Base-by-base conservation (phyloP, 2,329 filamentous ascomycete species). In the Xylaria sp. region DNA sequence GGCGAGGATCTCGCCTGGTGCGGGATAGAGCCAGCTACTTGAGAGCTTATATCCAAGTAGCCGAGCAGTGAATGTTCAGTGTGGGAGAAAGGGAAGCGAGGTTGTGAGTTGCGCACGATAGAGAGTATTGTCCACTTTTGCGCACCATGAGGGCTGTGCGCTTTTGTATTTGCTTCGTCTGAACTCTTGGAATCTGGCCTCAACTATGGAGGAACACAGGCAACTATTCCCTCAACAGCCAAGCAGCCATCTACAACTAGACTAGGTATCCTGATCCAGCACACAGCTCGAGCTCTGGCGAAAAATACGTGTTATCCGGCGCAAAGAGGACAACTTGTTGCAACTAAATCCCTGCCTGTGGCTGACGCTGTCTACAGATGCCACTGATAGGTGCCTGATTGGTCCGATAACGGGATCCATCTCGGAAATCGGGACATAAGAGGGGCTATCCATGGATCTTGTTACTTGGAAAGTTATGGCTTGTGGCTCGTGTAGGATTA, bases 261-360 rank as follows among this genome's bases (percentile, higher is more conserved):
- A n/a, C 50, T 43, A 26, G 34, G 44, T 56, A 56, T 45, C 56
- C 52, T 60, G 48, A 62, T 49, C 55, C 57, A 34, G 29, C 9
- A 34, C 56, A 66, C 60, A 48, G 59, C 44, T 59, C 55, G 55
- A 63, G 56, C 63, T 63, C 60, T 51, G 51, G 59, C 57, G 52
- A 34, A 50, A n/a, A 17, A 48, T 56, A 55, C 39, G 39, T 55
- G 49, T 41, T 26, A 21, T 43, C 49, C 41, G 29, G 45, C 40
- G 19, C 44, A 52, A 55, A 66, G 59, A 65, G 65, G 65, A 66
- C 65, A 67, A 57, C 62, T 63, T 63, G 63, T 63, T 59, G 59
- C 51, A 50, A 60, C 52, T 53, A 48, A 48, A 57, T 45, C 59
- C 59, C 22, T 59, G 56, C 40, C 38, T 7, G 50, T 61, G 58